These are phyloP conservation scores for Boletus coccyginus DNA, from an alignment of 768 basidiomycete species.

Conservation along the genomic window DNA sequence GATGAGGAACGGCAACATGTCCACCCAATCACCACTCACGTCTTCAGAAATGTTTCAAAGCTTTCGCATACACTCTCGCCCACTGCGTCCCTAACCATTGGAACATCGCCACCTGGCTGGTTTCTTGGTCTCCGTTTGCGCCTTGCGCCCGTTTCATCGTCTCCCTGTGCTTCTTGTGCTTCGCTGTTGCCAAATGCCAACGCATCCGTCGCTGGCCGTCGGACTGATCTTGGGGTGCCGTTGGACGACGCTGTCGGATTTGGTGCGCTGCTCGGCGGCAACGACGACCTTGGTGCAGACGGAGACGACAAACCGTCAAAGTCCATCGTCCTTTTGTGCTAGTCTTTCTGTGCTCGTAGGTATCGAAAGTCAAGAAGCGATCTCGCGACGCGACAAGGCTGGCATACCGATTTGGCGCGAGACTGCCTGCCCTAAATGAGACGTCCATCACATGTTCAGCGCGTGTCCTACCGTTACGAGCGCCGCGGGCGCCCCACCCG, in stretches of 20 bases:
- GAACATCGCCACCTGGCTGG: constrained; percentile 62
- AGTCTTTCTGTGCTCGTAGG: constrained; percentile 9
- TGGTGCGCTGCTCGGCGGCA: constrained; percentile 51
- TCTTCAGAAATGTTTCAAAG: constrained; percentile 89
- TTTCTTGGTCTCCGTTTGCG: constrained; percentile 43
- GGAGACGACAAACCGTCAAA: constrained; percentile 59
- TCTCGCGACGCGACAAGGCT: constrained; percentile 24
- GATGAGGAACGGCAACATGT: not conserved
- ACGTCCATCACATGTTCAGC: constrained; percentile 10
- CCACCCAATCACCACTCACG: constrained; percentile 48
- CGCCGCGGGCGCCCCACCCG: not conserved
- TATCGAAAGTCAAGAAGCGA: constrained; percentile 7
- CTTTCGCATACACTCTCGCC: constrained; percentile 93
- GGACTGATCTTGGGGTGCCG: constrained; percentile 30
- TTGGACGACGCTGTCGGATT: constrained; percentile 37
- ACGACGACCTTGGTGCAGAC: constrained; percentile 47
- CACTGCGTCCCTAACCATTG: constrained; percentile 88
- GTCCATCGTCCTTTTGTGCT: no score
- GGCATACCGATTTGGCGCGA: constrained; percentile 37
- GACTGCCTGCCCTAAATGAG: constrained; percentile 42
- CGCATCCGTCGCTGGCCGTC: constrained; percentile 49
- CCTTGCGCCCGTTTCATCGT: constrained; percentile 41
- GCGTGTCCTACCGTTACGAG: constrained; percentile 5
- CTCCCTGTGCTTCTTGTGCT: constrained; percentile 34
- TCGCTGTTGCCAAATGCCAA: constrained; percentile 56